phyloP scores from a whole-genome alignment of 495 filamentous ascomycete genomes.

The Podospora sp. region DNA sequence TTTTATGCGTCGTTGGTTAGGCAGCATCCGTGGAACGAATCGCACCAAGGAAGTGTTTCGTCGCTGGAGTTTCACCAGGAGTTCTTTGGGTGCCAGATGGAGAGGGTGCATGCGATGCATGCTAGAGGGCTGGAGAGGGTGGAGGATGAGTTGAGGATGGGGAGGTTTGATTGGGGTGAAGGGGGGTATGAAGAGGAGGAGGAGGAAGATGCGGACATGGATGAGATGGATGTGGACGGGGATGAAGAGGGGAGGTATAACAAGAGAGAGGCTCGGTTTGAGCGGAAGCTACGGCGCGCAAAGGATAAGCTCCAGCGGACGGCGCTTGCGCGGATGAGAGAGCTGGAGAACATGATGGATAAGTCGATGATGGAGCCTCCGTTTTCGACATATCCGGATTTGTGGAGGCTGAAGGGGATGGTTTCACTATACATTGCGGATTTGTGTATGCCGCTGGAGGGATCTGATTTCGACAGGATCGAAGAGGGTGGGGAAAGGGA shows the following conservation, averaged over 20 bases:
- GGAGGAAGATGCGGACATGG: slow-evolving; percentile 19
- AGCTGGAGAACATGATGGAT: slow-evolving; percentile 66
- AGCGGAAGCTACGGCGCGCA: slow-evolving; percentile 15
- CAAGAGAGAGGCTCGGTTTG: neutral
- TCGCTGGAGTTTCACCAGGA: slow-evolving; percentile 47
- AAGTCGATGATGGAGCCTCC: slow-evolving; percentile 63
- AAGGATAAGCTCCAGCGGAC: slow-evolving; percentile 33
- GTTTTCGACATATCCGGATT: slow-evolving; percentile 58
- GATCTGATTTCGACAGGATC: slow-evolving; percentile 26
- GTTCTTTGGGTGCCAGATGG: slow-evolving; percentile 46
- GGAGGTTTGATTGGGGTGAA: neutral
- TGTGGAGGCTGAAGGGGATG: slow-evolving; percentile 68
- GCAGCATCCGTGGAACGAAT: slow-evolving; percentile 41
- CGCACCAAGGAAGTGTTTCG: slow-evolving; percentile 31
- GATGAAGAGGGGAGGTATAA: slow-evolving; percentile 1
- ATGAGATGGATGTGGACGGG: slow-evolving; percentile 3
- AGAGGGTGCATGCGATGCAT: slow-evolving; percentile 38
- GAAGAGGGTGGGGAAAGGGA: slow-evolving; percentile 28
- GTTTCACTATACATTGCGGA: slow-evolving; percentile 69
- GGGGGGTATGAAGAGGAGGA: slow-evolving; percentile 11
- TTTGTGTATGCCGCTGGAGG: slow-evolving; percentile 42
- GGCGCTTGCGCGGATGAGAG: slow-evolving; percentile 36
- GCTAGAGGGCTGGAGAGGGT: slow-evolving; percentile 20
- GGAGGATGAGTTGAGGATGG: neutral
- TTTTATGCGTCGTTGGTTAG: slow-evolving; percentile 45